Percentiles rank a stretch among this genome's conserved stretches.
Evolutionary conservation across 495 filamentous ascomycete genomes (phyloP).

Genomic region (Talaromyces adpressus): DNA sequence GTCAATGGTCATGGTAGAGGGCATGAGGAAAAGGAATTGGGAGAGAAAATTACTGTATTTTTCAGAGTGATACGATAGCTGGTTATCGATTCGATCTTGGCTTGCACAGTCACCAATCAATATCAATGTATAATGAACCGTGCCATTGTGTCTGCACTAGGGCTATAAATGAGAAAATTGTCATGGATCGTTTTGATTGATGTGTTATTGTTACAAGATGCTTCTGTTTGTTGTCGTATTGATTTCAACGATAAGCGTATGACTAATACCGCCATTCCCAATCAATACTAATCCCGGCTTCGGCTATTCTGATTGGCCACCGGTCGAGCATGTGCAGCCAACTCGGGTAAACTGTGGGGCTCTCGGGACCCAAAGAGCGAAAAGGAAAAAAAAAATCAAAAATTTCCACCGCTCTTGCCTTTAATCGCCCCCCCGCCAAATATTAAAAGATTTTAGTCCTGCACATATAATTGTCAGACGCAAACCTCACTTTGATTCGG

Average conservation of each 20-base stretch:
- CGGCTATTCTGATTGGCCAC: background rate
- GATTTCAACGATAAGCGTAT: background rate
- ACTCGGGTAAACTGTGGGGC: background rate
- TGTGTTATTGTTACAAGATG: too few species aligned
- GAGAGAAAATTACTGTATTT: constrained; percentile 62
- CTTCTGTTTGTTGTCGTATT: background rate
- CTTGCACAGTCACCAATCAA: background rate
- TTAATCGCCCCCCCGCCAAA: constrained; percentile 11
- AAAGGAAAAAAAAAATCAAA: constrained; percentile 5
- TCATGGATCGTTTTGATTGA: too few species aligned
- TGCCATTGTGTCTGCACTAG: background rate
- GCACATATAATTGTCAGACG: constrained; percentile 5
- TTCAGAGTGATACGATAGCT: constrained; percentile 38
- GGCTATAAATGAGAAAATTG: too few species aligned
- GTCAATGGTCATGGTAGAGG: constrained; percentile 21
- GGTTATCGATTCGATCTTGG: background rate
- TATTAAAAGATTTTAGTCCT: background rate
- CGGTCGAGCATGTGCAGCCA: background rate
- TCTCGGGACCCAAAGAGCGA: background rate
- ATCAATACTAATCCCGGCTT: background rate
- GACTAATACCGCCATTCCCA: background rate
- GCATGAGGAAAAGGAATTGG: constrained; percentile 50
- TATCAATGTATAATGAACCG: background rate
- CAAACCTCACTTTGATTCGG: background rate
- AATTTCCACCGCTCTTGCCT: constrained; percentile 15